Percentiles rank a stretch among this genome's conserved stretches.
Evolutionary conservation across 2,329 filamentous ascomycete species (phyloP).

Genomic region (Pseudocercospora musae): DNA sequence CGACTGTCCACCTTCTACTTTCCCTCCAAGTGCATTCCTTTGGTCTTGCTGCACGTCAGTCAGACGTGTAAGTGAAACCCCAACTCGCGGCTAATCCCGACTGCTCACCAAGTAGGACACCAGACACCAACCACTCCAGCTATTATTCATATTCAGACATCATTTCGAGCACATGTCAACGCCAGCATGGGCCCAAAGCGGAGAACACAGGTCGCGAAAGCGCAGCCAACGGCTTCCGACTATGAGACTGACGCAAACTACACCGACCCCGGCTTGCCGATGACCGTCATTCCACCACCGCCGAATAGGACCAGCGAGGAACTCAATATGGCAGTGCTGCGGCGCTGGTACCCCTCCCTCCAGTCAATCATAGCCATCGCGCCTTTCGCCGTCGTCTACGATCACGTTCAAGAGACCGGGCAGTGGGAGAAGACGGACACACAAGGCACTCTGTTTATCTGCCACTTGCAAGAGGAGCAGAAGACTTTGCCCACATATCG

Average conservation of each 20-base stretch:
- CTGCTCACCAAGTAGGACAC: no score
- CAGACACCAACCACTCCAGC: background rate
- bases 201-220: constrained; percentile 13
- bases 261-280: constrained; percentile 28
- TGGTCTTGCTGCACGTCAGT: no score
- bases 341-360: constrained; percentile 74
- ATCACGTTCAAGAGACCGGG: constrained; percentile 62
- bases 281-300: constrained; percentile 37
- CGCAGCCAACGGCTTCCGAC: constrained; percentile 41
- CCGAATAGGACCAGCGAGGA: constrained; percentile 70
- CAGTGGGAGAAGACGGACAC: constrained; percentile 82
- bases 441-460: constrained; percentile 88
- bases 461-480: constrained; percentile 53
- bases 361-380: constrained; percentile 73
- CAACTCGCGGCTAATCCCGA: background rate
- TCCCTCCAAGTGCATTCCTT: background rate
- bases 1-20: background rate
- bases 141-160: background rate
- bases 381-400: constrained; percentile 82
- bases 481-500: constrained; percentile 39
- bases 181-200: constrained; percentile 14
- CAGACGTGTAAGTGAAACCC: no score
- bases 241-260: constrained; percentile 49
- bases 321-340: constrained; percentile 81
- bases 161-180: background rate